Evolutionary conservation across 2,329 filamentous ascomycete genomes (phyloP), one percentile per base, ranked within the genome.

Genomic region (Paraphaeosphaeria sporulosa): DNA sequence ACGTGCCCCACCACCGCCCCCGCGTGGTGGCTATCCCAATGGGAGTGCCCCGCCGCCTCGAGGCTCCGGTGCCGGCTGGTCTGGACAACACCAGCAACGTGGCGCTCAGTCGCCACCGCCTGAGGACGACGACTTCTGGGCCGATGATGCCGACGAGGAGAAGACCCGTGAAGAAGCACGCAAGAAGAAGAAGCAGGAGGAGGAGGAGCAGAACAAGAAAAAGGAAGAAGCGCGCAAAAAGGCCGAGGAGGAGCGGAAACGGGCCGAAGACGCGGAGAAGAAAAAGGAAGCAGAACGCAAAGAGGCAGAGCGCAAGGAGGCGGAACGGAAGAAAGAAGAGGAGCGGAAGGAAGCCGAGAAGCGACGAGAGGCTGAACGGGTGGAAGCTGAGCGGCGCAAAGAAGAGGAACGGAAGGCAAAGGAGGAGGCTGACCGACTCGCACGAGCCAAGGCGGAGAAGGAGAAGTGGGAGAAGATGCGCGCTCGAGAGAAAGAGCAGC

Each of bases 401-500:
- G 72, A 73, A 53, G 77, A 74, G 54, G 76, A 78, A 64, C 78
- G 81, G 59, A 81, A 80, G 58, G 69, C 79, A 10, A 81, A 82
- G 60, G 84, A 83, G 67, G 83, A 84, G 66, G 80, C 79, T 27
- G 81, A 82, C 21, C 75, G 77, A 42, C 71, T 75, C 36, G 80
- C 80, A 30, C 79, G 78, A 57, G 81, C 79, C 34, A 78, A 81
- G 61, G 80, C 79, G 17, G 82, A 84, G 62, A 83, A 83, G 70
- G 78, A 82, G 63, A 83, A 82, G 64, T 84, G 81, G 81, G 82
- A 84, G 70, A 81, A 82, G 70, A 77, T 78, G 64, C 77, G 82
- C 10, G 78, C 81, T 43, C 74, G 82, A 32, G 81, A 84, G 62
- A 80, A 80, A 58, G 82, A 84, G 62, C 74, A 79, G 47, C 79